Percentiles rank a stretch among this genome's conserved stretches.
Evolutionary conservation across 768 basidiomycete species (phyloP).

Genomic region (Lactifluus subvellereus): DNA sequence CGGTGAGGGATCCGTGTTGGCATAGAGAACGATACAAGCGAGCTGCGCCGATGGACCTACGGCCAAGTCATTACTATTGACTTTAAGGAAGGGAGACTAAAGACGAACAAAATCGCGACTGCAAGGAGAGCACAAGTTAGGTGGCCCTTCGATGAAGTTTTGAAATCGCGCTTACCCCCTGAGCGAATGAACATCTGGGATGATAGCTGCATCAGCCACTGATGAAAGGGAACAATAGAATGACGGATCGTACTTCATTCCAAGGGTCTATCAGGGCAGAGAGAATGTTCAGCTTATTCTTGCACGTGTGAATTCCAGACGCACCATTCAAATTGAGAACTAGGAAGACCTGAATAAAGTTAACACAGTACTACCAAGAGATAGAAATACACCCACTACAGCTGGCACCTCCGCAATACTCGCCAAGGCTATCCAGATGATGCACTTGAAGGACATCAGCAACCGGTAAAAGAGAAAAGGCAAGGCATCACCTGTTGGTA

Average conservation of each 20-base stretch:
- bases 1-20: conserved; percentile 3
- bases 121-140: background rate
- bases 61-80: background rate
- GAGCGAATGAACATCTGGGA: conserved; percentile 2
- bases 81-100: background rate
- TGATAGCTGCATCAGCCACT: background rate
- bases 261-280: conserved; percentile 7
- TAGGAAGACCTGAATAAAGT: conserved; percentile 5
- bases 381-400: background rate
- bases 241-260: conserved; percentile 4
- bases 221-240: background rate
- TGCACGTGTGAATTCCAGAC: background rate
- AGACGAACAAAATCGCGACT: conserved; percentile 1
- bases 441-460: background rate
- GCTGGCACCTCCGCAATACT: background rate
- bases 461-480: background rate
- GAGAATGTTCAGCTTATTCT: background rate
- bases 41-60: conserved; percentile 9
- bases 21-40: conserved; percentile 14
- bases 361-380: background rate
- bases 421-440: background rate
- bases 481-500: conserved; percentile 4
- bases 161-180: background rate
- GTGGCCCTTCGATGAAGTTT: background rate
- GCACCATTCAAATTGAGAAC: conserved; percentile 9